Evolutionary conservation across 164 flowering plant species (phyloP), one percentile per base, ranked within the genome.

Genomic region (Stephania japonica): DNA sequence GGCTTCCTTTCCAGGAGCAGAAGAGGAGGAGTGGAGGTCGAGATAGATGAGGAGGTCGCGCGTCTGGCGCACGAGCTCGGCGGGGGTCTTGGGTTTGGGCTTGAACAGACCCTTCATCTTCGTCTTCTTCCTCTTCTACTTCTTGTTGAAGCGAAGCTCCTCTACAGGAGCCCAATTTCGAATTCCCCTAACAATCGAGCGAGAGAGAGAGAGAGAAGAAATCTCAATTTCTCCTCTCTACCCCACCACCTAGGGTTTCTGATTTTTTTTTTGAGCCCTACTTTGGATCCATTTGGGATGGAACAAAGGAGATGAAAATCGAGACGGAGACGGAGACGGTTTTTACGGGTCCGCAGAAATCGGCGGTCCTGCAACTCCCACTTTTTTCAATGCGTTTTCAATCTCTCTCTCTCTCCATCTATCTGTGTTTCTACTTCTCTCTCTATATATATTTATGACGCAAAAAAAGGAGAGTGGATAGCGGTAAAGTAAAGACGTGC

Each of bases 41-140:
- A 73, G 75, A 61, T 65, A 86, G 66, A 84, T 53, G 70, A 88
- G 89, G 16, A 89, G 87, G 63, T 89, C 94, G 13, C 94, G 85
- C 0, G 89, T 85, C 62, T 77, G 85, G 1, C 88, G 81, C 7
- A 89, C 94, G 42, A 85, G 63, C 67, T 89, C 94, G 5, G 74
- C 83, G n/a, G 94, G 94, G 19, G 91, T 86, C 43, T 83, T 82
- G 3, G 91, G 90, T 83, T 88, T 88, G 19, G 86, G 73, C 75
- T 89, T 89, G 84, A 89, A 89, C 5, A 88, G 80, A 5, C 89
- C 84, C 81, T 86, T 88, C 91, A 88, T 88, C 72, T 71, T 73
- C 72, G 27, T 16, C 38, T 44, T 24, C 50, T 42, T 19, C 53
- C 7, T 14, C 53, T 9, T 14, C 53, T 47, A 2, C 53, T 47